Conservation (phyloP, 2,329 filamentous ascomycete species). For the Pestalotiopsis sp. region DNA sequence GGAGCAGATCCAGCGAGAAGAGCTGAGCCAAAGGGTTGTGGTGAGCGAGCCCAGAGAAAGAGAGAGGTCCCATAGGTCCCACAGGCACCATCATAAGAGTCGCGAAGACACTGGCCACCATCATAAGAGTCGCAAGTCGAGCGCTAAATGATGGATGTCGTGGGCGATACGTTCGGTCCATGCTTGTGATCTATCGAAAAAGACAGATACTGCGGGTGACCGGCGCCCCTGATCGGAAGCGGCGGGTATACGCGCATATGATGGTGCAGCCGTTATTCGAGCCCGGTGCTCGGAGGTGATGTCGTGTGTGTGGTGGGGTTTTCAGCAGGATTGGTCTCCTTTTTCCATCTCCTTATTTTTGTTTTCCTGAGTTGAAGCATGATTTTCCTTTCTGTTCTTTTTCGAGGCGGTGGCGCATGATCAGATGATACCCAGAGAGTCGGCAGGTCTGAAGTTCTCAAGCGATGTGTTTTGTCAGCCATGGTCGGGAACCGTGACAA, state of each 20-base stretch:
- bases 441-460: neutral
- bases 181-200: too few species aligned
- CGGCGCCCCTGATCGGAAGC: too few species aligned
- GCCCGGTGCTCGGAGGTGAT: neutral
- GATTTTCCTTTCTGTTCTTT: neutral
- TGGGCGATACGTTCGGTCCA: too few species aligned
- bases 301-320: neutral
- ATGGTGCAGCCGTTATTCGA: neutral
- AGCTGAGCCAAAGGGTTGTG: neutral
- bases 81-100: too few species aligned
- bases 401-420: constrained; percentile 14
- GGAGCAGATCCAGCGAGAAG: neutral
- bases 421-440: neutral
- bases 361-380: too few species aligned
- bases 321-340: neutral
- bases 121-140: too few species aligned
- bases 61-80: too few species aligned
- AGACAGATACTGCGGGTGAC: too few species aligned
- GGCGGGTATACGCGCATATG: too few species aligned
- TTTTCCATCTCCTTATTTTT: neutral
- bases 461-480: neutral
- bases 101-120: too few species aligned
- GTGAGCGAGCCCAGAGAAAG: neutral
- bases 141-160: too few species aligned
- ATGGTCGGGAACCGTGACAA: neutral